These are phyloP conservation scores for Calonectria hongkongensis DNA, from an alignment of 2,329 filamentous ascomycete species.

Conservation along the genomic window DNA sequence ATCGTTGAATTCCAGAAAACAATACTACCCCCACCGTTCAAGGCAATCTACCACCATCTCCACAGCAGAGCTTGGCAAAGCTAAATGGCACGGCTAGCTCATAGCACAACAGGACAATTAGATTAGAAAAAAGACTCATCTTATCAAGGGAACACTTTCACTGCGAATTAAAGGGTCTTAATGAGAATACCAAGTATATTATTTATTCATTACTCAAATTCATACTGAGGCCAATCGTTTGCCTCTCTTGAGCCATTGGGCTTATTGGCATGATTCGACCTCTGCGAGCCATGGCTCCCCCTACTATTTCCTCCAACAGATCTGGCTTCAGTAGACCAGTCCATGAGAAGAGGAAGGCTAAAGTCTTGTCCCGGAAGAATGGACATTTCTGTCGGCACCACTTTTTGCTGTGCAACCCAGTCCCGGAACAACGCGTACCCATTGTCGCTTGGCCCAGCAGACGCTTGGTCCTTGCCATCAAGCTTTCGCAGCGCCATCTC, in stretches of 20 bases:
- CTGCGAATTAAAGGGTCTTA: too few species aligned
- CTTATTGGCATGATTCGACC: neutral
- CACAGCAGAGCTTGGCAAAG: neutral
- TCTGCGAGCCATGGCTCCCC: neutral
- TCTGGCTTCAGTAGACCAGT: slow-evolving; percentile 5
- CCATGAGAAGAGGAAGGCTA: slow-evolving; percentile 6
- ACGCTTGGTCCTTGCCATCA: neutral
- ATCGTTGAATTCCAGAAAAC: neutral
- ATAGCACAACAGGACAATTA: neutral
- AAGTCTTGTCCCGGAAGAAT: slow-evolving; percentile 10
- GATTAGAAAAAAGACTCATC: neutral
- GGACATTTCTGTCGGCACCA: slow-evolving; percentile 15
- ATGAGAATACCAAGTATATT: too few species aligned
- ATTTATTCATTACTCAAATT: slow-evolving; percentile 7
- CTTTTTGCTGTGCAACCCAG: slow-evolving; percentile 22
- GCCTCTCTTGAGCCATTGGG: neutral
- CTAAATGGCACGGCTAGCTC: neutral
- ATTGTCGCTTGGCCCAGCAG: slow-evolving; percentile 5
- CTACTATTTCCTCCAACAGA: neutral
- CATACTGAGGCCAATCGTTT: neutral
- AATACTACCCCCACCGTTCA: too few species aligned
- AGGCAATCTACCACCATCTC: neutral
- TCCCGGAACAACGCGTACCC: slow-evolving; percentile 62
- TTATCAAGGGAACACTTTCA: neutral
- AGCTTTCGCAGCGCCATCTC: slow-evolving; percentile 11